These are phyloP conservation scores for Monosporascus sp. DNA, from an alignment of 2,329 filamentous ascomycete genomes.

Conservation along the genomic window DNA sequence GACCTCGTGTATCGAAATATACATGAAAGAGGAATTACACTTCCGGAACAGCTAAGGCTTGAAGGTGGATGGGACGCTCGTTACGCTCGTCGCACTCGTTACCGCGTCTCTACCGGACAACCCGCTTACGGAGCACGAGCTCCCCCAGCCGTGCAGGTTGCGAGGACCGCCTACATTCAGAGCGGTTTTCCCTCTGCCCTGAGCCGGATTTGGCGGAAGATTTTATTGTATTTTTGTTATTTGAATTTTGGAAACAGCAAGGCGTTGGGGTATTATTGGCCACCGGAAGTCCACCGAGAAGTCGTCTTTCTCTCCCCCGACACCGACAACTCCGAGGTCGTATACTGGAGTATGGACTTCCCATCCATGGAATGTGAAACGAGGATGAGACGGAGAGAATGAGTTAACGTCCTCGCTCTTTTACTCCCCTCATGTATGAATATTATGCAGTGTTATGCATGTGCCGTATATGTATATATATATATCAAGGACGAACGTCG, in stretches of 20 bases:
- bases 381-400: not conserved
- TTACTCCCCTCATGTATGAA: constrained; percentile 24
- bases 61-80: too few relatives aligned
- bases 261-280: constrained; percentile 12
- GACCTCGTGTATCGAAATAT: too few relatives aligned
- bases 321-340: not conserved
- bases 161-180: not conserved
- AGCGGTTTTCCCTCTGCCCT: not conserved
- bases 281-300: not conserved
- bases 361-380: not conserved
- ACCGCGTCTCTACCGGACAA: too few relatives aligned
- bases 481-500: not conserved
- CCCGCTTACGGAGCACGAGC: too few relatives aligned
- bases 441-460: not conserved
- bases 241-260: constrained; percentile 13
- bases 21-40: too few relatives aligned
- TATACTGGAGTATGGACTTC: not conserved
- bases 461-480: too few relatives aligned
- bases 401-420: constrained; percentile 11
- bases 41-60: too few relatives aligned
- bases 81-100: too few relatives aligned
- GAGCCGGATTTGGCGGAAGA: not conserved
- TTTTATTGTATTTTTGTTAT: constrained; percentile 1
- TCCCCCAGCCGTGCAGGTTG: too few relatives aligned
- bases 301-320: too few relatives aligned